Base-by-base conservation (phyloP, 805 yeast genomes). In the Wickerhamiella hasegawae region DNA sequence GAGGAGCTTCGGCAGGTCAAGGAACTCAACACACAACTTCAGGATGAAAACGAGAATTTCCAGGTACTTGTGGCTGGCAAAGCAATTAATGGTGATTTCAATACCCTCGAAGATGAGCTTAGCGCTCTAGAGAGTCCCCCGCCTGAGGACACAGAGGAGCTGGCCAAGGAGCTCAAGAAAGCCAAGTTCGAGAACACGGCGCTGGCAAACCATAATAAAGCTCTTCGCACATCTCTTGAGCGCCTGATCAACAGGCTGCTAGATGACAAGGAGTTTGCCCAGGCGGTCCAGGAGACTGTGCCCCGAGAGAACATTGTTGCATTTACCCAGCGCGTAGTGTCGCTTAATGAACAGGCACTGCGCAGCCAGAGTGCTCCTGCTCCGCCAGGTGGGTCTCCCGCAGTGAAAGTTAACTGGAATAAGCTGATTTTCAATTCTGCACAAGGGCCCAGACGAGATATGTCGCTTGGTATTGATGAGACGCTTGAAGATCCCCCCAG, bases 21-120 rank as follows among this genome's bases (percentile, higher is more conserved):
- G 59, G 25, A 85, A 60, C 35, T 75, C 78, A 8, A 66, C 55
- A 2, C 90, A 67, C 3, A 57, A 3, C 46, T 56, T 6, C 41
- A 40, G 34, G 56, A 54, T 33, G 59, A 54, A 38, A 57, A 54
- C 40, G 58, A 56, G 34, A 41, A 43, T 24, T 48, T 54, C 39
- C 59, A 54, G 41, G 33, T 49, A 33, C 40, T 57, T 23, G 39
- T 57, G 8, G 51, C 56, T 12, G 58, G 53, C 33, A 53, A 46
- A 34, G 51, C 57, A 5, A 47, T 57, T 17, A 29, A 38, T 2
- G 51, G 50, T n/a, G 36, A 38, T 4, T 28, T 38, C 24, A n/a
- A 27, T 19, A 18, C 20, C 5, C 21, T 28, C 9, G 35, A 33
- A 16, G 37, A 32, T 19, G 32, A 37, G n/a, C 23, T 26, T 3